These are phyloP conservation scores for Ceraceosorus bombacis DNA, from an alignment of 1,284 basidiomycete species.

Conservation along the genomic window DNA sequence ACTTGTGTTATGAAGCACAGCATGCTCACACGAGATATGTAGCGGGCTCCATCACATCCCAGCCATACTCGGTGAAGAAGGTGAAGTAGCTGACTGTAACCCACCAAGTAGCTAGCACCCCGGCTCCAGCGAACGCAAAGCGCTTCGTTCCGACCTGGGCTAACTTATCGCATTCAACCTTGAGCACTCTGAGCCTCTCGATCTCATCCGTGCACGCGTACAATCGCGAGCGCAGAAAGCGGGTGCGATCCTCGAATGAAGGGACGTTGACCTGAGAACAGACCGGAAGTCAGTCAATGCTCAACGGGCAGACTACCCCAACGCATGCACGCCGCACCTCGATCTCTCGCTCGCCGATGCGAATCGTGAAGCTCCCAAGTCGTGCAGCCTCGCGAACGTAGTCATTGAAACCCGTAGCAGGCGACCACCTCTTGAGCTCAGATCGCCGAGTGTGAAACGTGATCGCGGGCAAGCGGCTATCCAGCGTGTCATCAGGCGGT, in stretches of 20 bases:
- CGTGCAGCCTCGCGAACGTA: conserved; percentile 37
- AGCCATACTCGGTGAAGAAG: conserved; percentile 32
- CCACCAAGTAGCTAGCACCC: conserved; percentile 33
- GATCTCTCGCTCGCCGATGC: conserved; percentile 29
- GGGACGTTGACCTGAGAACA: conserved; percentile 22
- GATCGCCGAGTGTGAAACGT: conserved; percentile 33
- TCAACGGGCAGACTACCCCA: no score
- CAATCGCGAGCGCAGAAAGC: conserved; percentile 26
- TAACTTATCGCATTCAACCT: conserved; percentile 34
- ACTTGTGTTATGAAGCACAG: not conserved
- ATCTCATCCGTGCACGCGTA: conserved; percentile 35
- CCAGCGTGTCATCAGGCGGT: conserved; percentile 7
- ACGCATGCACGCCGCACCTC: no score
- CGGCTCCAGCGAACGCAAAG: conserved; percentile 32
- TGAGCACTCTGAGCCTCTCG: conserved; percentile 29
- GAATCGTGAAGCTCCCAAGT: conserved; percentile 33
- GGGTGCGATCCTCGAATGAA: conserved; percentile 37
- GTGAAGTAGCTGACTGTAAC: conserved; percentile 29
- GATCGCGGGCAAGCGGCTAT: conserved; percentile 32
- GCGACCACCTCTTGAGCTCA: conserved; percentile 37
- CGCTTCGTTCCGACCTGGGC: conserved; percentile 29
- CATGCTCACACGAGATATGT: conserved; percentile 21
- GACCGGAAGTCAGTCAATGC: no score
- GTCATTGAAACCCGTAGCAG: conserved; percentile 38
- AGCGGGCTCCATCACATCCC: conserved; percentile 34